These are phyloP conservation scores for Phoma herbarum DNA, from an alignment of 2,329 filamentous ascomycete species.

Conservation along the genomic window DNA sequence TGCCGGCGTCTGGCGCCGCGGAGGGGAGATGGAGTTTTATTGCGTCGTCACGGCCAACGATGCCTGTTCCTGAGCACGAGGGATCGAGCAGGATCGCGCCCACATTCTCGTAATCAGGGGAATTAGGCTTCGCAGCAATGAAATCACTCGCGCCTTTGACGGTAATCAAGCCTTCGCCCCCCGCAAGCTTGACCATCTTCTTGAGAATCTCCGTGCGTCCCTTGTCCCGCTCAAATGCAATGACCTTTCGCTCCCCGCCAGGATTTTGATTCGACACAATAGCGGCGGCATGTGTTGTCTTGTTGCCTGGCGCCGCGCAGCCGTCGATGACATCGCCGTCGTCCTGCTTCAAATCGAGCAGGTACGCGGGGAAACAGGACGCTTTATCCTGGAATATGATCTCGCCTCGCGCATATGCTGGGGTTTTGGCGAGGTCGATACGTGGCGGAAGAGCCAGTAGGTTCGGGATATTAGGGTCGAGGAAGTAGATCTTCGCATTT, in stretches of 20 bases:
- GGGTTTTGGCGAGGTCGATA: slow-evolving; percentile 74
- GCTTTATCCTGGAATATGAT: slow-evolving; percentile 97
- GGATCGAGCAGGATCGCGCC: slow-evolving; percentile 86
- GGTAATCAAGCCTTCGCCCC: slow-evolving; percentile 70
- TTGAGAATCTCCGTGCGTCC: slow-evolving; percentile 76
- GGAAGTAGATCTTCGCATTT: slow-evolving; percentile 64
- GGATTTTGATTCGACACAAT: slow-evolving; percentile 63
- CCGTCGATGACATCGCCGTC: slow-evolving; percentile 88
- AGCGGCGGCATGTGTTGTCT: slow-evolving; percentile 91
- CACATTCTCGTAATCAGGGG: slow-evolving; percentile 72
- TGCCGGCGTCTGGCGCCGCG: not conserved
- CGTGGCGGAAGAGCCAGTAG: slow-evolving; percentile 79
- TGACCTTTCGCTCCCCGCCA: slow-evolving; percentile 61
- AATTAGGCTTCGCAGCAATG: slow-evolving; percentile 73
- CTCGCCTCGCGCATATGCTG: slow-evolving; percentile 77
- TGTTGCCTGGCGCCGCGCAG: slow-evolving; percentile 95
- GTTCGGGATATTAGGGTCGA: slow-evolving; percentile 86
- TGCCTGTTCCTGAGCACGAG: slow-evolving; percentile 94
- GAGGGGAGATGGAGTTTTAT: slow-evolving; percentile 66
- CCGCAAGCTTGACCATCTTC: slow-evolving; percentile 84
- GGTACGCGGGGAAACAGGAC: slow-evolving; percentile 92
- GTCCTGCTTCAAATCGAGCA: slow-evolving; percentile 73
- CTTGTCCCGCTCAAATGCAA: slow-evolving; percentile 81
- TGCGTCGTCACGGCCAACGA: slow-evolving; percentile 86
- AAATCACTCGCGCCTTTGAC: slow-evolving; percentile 84